Conservation (phyloP, 2,329 filamentous ascomycete species). For the Aspergillus sp. region DNA sequence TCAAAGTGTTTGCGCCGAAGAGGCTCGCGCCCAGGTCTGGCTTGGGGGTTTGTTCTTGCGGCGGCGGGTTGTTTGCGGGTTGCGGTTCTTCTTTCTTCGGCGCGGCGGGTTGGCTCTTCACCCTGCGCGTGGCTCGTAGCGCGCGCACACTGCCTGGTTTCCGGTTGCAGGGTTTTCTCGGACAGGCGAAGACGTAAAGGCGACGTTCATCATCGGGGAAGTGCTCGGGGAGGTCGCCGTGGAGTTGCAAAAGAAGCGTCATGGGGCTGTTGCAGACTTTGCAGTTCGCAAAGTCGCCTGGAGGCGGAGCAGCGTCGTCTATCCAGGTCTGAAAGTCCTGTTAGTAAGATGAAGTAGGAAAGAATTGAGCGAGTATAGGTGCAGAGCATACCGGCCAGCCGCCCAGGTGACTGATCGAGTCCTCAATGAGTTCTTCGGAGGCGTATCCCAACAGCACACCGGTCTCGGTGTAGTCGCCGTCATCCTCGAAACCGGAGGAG, state of each 20-base stretch:
- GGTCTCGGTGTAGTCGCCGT: slow-evolving; percentile 59
- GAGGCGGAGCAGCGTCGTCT: slow-evolving; percentile 67
- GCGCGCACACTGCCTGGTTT: slow-evolving; percentile 79
- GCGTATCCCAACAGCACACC: slow-evolving; percentile 89
- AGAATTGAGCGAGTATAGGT: neutral
- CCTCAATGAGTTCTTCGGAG: slow-evolving; percentile 73
- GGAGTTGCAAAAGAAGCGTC: slow-evolving; percentile 82
- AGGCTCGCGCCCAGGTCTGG: slow-evolving; percentile 56
- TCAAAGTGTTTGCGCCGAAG: slow-evolving; percentile 53
- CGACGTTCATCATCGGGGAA: slow-evolving; percentile 86
- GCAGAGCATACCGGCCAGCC: slow-evolving; percentile 72
- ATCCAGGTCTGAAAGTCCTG: slow-evolving; percentile 70
- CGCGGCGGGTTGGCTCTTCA: slow-evolving; percentile 33
- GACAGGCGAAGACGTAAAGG: slow-evolving; percentile 82
- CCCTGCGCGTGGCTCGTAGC: slow-evolving; percentile 64
- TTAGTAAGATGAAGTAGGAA: slow-evolving; percentile 14
- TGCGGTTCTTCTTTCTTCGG: slow-evolving; percentile 20
- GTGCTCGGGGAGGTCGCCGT: slow-evolving; percentile 81
- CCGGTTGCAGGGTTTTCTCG: slow-evolving; percentile 72
- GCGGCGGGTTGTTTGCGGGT: slow-evolving; percentile 16
- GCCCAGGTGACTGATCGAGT: slow-evolving; percentile 83
- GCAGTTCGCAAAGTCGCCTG: slow-evolving; percentile 76
- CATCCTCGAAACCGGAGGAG: slow-evolving; percentile 67
- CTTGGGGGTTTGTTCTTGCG: slow-evolving; percentile 22
- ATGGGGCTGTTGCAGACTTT: slow-evolving; percentile 82